Evolutionary conservation across 192 early-diverging fungal species (phyloP).

Genomic region (Backusella psychrophila): DNA sequence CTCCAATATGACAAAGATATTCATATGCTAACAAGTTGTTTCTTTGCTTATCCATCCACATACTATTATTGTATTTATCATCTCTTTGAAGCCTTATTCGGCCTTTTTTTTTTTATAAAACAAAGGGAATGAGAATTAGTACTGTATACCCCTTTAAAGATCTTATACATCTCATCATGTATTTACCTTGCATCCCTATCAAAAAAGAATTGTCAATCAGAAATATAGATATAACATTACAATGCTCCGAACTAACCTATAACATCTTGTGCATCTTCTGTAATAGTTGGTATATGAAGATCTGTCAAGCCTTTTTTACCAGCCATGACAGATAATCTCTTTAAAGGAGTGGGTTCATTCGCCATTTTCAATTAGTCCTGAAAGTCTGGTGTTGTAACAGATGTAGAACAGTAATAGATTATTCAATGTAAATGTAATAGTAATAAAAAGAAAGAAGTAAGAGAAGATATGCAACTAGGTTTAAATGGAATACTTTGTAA

Average conservation of each 20-base stretch:
- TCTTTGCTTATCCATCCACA: constrained; percentile 70
- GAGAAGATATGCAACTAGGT: not conserved
- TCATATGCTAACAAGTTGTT: constrained; percentile 95
- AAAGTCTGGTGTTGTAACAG: not conserved
- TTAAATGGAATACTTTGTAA: constrained; percentile 8
- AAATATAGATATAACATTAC: not conserved
- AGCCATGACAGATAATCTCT: constrained; percentile 36
- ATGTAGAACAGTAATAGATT: not conserved
- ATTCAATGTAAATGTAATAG: not conserved
- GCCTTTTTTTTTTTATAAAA: not conserved
- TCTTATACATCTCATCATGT: not conserved
- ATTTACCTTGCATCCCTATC: constrained; percentile 26
- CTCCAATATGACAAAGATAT: constrained; percentile 98
- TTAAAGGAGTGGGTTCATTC: constrained; percentile 26
- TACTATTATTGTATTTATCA: constrained; percentile 5
- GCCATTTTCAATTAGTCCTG: constrained; percentile 18
- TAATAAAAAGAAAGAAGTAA: constrained; percentile 5
- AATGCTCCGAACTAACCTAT: constrained; percentile 30
- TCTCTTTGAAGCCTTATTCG: constrained; percentile 25
- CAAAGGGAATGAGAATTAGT: not conserved
- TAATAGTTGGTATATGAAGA: constrained; percentile 45
- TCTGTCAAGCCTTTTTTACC: constrained; percentile 37
- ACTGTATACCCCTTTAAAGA: not conserved
- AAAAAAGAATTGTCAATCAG: not conserved
- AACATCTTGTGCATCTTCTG: constrained; percentile 42